Conservation (phyloP, 2,329 filamentous ascomycete species). For the Fusarium chlamydosporum region DNA sequence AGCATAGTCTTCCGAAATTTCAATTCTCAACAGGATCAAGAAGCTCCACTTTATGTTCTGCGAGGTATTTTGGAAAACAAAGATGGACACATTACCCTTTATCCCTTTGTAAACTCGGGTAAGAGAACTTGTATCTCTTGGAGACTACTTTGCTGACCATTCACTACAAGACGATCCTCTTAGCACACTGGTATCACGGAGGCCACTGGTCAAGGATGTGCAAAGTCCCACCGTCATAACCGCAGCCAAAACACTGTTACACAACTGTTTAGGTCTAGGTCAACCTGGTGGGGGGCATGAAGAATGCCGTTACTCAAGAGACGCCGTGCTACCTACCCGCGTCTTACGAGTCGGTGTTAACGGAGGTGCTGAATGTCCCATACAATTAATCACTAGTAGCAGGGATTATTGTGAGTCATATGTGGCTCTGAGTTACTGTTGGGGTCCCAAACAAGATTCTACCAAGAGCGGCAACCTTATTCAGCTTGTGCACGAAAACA, state of each 20-base stretch:
- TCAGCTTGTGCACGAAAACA: accelerated
- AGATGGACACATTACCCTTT: accelerated
- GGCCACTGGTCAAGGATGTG: not conserved
- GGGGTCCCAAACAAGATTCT: not conserved
- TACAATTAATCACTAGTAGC: not conserved
- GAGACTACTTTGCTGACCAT: not conserved
- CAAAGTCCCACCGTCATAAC: accelerated
- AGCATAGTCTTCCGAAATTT: not conserved
- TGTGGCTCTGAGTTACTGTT: conserved; percentile 13
- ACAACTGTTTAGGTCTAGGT: accelerated
- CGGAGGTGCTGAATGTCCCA: accelerated
- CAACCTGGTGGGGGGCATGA: accelerated
- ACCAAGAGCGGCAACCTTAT: accelerated
- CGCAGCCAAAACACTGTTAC: accelerated
- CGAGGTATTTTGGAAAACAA: accelerated
- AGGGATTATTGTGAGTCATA: not conserved
- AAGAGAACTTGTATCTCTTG: no score
- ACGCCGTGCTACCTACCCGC: accelerated
- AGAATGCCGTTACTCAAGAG: conserved; percentile 9
- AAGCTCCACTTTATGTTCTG: accelerated
- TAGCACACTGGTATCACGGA: accelerated
- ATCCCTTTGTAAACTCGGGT: no score
- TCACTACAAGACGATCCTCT: accelerated
- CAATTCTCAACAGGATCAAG: accelerated
- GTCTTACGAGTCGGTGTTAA: not conserved